phyloP scores from a whole-genome alignment of 495 filamentous ascomycete species.

The Jackrogersella minutella region DNA sequence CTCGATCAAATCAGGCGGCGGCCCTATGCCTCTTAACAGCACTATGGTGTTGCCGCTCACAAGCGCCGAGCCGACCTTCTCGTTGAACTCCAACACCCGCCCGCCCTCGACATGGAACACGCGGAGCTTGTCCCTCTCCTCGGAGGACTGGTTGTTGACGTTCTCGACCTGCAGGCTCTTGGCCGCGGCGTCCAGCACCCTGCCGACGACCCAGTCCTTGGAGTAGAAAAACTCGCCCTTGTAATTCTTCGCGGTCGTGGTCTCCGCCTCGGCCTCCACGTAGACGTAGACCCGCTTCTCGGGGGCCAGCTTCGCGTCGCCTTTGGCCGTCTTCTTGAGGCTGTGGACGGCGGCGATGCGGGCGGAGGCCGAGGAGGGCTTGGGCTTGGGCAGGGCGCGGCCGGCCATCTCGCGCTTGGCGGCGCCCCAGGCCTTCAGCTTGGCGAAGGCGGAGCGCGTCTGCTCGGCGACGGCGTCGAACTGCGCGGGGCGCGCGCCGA shows the following conservation, averaged over 20 bases:
- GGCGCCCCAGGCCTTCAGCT: slow-evolving; percentile 64
- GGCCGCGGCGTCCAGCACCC: slow-evolving; percentile 88
- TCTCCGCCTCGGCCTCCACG: slow-evolving; percentile 85
- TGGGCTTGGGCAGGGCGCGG: slow-evolving; percentile 63
- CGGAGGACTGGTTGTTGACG: slow-evolving; percentile 80
- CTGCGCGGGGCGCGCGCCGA: slow-evolving; percentile 66
- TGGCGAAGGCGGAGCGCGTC: slow-evolving; percentile 72
- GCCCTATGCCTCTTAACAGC: slow-evolving; percentile 81
- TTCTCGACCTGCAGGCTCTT: slow-evolving; percentile 82
- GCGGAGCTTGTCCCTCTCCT: slow-evolving; percentile 79
- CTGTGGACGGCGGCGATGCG: slow-evolving; percentile 70
- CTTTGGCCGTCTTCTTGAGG: slow-evolving; percentile 87
- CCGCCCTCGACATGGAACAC: slow-evolving; percentile 95
- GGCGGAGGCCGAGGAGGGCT: slow-evolving; percentile 66
- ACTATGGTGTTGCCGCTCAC: slow-evolving; percentile 88
- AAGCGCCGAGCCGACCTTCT: slow-evolving; percentile 75
- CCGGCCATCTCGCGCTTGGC: slow-evolving; percentile 57
- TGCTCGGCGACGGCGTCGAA: slow-evolving; percentile 53
- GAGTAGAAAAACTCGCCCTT: slow-evolving; percentile 85
- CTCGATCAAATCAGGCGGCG: slow-evolving; percentile 57
- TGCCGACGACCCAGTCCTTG: slow-evolving; percentile 85
- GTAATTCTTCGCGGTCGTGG: slow-evolving; percentile 75
- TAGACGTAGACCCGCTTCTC: slow-evolving; percentile 87
- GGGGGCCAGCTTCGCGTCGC: slow-evolving; percentile 77
- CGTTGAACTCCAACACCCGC: slow-evolving; percentile 81